Conservation (phyloP, 2,329 filamentous ascomycete species). For the Verticillium dahliae region DNA sequence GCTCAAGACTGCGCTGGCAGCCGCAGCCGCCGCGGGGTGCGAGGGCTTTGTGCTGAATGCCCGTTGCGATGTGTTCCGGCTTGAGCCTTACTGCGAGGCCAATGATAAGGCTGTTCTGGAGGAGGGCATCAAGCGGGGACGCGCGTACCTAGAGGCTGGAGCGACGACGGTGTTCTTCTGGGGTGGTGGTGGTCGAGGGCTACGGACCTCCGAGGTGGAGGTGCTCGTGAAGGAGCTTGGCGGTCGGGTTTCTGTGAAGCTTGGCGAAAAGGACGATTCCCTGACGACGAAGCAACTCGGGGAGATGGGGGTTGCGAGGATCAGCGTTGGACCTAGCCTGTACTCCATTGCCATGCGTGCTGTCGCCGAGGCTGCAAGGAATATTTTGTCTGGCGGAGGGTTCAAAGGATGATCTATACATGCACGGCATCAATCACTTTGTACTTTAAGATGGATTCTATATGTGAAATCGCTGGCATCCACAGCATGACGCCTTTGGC, state of each 20-base stretch:
- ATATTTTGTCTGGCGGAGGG: conserved; percentile 18
- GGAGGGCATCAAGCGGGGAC: conserved; percentile 46
- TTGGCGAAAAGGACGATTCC: conserved; percentile 26
- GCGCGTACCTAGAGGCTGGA: conserved; percentile 50
- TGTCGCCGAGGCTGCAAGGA: conserved; percentile 24
- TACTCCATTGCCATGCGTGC: conserved; percentile 32
- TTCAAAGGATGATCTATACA: background rate
- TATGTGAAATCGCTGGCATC: no score
- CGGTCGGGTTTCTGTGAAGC: conserved; percentile 42
- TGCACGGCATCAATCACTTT: background rate
- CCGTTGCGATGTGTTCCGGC: conserved; percentile 45
- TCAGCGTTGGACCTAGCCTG: conserved; percentile 46
- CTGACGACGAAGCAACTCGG: conserved; percentile 37
- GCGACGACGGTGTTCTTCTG: conserved; percentile 56
- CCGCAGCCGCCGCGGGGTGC: conserved; percentile 39
- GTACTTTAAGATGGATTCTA: no score
- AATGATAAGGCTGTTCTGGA: conserved; percentile 28
- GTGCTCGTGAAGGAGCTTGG: conserved; percentile 39
- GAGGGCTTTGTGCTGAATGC: conserved; percentile 53
- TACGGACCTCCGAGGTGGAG: conserved; percentile 38
- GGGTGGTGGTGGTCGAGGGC: conserved; percentile 38
- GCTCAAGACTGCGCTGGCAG: conserved; percentile 32
- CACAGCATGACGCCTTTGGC: no score
- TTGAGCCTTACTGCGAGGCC: conserved; percentile 19
- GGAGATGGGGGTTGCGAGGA: conserved; percentile 44